Percentiles rank a stretch among this genome's conserved stretches.
Evolutionary conservation across 2,329 filamentous ascomycete genomes (phyloP).

Genomic region (Scolecobasidium constrictum): DNA sequence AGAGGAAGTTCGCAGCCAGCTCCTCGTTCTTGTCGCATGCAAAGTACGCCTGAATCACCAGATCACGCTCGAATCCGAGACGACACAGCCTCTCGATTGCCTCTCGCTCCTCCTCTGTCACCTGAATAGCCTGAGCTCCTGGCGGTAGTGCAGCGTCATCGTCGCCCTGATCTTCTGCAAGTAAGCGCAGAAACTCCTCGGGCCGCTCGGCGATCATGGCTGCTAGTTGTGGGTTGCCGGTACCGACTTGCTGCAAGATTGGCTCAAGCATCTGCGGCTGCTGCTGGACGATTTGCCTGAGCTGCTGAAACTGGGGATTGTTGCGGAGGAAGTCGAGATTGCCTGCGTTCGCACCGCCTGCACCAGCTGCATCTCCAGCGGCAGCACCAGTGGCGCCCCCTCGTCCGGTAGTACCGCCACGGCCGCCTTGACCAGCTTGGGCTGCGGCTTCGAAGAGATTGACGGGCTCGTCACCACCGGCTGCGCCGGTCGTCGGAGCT

Average conservation of each 20-base stretch:
- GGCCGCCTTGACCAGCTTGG: constrained; percentile 49
- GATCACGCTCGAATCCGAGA: constrained; percentile 84
- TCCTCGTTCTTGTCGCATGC: constrained; percentile 99
- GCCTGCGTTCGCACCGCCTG: constrained; percentile 42
- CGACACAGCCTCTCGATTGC: constrained; percentile 95
- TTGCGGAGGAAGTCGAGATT: constrained; percentile 90
- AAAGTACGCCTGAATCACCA: constrained; percentile 96
- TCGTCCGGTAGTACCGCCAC: constrained; percentile 34
- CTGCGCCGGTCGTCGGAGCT: constrained; percentile 23
- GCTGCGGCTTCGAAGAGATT: constrained; percentile 93
- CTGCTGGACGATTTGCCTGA: constrained; percentile 93
- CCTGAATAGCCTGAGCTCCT: constrained; percentile 77
- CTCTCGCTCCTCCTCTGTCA: constrained; percentile 92
- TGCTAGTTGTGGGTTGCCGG: constrained; percentile 88
- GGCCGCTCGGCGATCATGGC: constrained; percentile 86
- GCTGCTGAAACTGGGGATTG: constrained; percentile 95
- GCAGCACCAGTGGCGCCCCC: constrained; percentile 31
- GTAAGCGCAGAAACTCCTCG: constrained; percentile 81
- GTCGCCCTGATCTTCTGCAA: constrained; percentile 79
- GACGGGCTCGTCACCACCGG: constrained; percentile 52
- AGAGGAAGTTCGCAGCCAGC: constrained; percentile 93
- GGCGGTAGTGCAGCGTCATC: constrained; percentile 69
- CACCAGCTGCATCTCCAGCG: constrained; percentile 39
- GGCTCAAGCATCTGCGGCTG: constrained; percentile 98
- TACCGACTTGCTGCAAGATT: constrained; percentile 89